Evolutionary conservation across 148 eudicot species (phyloP).

Genomic region (Amaranthus palmeri): DNA sequence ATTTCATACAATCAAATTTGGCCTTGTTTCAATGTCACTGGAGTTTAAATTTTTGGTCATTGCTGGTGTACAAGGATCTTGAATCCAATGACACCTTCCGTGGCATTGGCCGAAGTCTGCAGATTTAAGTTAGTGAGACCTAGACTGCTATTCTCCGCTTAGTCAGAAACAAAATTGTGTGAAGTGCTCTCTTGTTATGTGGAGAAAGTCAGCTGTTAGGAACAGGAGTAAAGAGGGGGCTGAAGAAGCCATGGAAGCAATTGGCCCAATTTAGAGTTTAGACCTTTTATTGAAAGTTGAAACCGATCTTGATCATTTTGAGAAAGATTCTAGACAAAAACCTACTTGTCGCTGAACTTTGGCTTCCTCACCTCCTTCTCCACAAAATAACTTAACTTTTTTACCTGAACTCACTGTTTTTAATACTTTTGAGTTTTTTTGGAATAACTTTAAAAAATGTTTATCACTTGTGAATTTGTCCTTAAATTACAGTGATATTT

Average conservation of each 20-base stretch:
- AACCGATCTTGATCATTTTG: no score
- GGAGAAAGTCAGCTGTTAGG: no score
- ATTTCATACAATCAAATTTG: not conserved
- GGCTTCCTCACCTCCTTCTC: not conserved
- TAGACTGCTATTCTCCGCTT: not conserved
- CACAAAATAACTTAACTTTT: no score
- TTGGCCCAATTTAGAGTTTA: no score
- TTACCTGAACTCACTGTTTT: no score
- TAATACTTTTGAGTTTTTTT: no score
- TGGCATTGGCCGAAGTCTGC: not conserved
- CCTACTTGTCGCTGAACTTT: not conserved
- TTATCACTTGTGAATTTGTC: no score
- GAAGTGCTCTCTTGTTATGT: no score
- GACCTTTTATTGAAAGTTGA: no score
- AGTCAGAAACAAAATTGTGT: not conserved
- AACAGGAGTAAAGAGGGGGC: not conserved
- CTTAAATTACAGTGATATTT: no score
- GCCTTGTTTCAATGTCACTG: not conserved
- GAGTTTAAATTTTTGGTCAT: not conserved
- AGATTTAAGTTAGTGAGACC: not conserved
- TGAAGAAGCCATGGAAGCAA: not conserved
- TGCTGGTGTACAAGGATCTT: not conserved
- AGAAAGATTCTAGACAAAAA: not conserved
- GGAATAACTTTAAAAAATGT: no score
- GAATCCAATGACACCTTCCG: not conserved